phyloP scores from a whole-genome alignment of 768 basidiomycete species.

The Infundibulicybe gibba region DNA sequence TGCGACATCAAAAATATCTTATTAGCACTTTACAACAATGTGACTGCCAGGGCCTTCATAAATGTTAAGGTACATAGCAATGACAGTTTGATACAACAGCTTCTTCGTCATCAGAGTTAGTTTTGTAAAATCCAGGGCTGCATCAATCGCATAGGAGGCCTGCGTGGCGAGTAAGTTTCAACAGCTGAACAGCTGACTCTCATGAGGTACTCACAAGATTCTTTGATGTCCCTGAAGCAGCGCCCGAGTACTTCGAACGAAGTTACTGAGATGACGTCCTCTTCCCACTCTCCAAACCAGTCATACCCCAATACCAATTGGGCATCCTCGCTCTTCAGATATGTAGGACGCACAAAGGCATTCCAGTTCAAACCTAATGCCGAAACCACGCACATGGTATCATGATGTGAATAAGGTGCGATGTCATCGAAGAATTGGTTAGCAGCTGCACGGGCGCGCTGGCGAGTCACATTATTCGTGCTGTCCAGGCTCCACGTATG shows the following conservation, averaged over 20 bases:
- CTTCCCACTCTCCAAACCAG: constrained; percentile 12
- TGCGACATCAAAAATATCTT: no score
- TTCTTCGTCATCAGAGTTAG: no score
- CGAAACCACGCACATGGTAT: constrained; percentile 11
- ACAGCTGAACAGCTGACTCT: no score
- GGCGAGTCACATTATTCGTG: constrained; percentile 2
- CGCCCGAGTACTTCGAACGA: constrained; percentile 10
- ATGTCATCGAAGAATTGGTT: constrained; percentile 9
- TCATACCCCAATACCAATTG: constrained; percentile 1
- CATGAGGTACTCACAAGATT: constrained; percentile 1
- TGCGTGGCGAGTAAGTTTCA: no score
- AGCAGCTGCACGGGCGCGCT: constrained; percentile 1
- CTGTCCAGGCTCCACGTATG: constrained; percentile 8
- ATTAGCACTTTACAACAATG: no score
- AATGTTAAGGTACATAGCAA: no score
- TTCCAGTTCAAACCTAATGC: constrained; percentile 10
- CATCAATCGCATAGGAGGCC: no score
- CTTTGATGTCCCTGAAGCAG: constrained; percentile 11
- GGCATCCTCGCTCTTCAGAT: constrained; percentile 10
- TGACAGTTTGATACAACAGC: no score
- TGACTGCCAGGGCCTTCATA: no score
- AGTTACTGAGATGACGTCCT: constrained; percentile 3
- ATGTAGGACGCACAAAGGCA: constrained; percentile 12
- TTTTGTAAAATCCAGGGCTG: no score
- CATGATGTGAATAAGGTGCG: constrained; percentile 9